Evolutionary conservation across 352 stramenopile genomes (phyloP), one percentile per base, ranked within the genome.

Genomic region (Phytopythium kandeliae): DNA sequence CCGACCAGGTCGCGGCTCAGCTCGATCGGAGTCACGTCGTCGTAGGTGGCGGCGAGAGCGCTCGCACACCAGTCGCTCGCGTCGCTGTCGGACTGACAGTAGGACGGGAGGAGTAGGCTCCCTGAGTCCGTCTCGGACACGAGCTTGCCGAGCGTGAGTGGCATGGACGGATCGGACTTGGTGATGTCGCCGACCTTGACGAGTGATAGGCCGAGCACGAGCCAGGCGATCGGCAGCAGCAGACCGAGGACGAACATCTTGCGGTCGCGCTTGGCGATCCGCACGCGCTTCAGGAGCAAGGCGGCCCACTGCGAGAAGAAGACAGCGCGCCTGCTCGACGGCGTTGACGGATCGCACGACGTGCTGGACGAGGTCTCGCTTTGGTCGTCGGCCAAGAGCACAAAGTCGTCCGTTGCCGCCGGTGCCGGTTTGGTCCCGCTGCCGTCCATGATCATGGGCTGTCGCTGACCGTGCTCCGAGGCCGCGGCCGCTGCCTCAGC

Each of bases 251-350:
- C 75, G 54, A 85, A 93, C 28, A 94, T 66, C 58, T 95, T 92
- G 17, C 91, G 92, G 63, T 98, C 94, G 36, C 94, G 74, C 46
- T 86, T 84, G 28, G 96, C 96, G 41, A 96, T 93, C 4, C 81
- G 74, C 35, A 91, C 86, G 16, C 94, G 72, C 53, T 98, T 98
- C 28, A 76, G 57, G 46, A 97, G 82, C 41, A 98, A 64, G 31
- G 90, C 90, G 34, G 60, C 58, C 42, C 97, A 71, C 56, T 98
- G 92, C 22, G 79, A 71, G 24, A 75, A 65, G 67, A 98, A 98
- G 46, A 85, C 68, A 15, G 43, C 21, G 28, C 50, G 40, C 37
- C 45, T 47, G 47, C 48, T 48, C n/a, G n/a, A 11, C 21, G 4
- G 40, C 40, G 25, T 7, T 11, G 16, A n/a, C 8, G 40, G 40